These are phyloP conservation scores for Plectosphaerella sp. DNA, from an alignment of 2,329 filamentous ascomycete genomes.

Conservation along the genomic window DNA sequence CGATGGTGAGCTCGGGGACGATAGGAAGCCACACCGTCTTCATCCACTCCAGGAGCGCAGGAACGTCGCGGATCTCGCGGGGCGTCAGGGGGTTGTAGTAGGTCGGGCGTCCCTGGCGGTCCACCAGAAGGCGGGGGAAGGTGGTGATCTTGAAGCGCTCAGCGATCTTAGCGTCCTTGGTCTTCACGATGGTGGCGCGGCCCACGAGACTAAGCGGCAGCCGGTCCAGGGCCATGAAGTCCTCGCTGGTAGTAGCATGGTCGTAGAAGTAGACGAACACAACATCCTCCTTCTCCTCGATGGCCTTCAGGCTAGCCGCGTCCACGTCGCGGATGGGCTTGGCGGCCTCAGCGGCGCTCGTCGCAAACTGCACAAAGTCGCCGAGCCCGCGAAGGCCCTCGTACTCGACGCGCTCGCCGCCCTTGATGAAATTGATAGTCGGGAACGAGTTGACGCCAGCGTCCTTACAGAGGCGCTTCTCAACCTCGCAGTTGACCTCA, in stretches of 20 bases:
- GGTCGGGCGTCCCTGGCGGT: constrained; percentile 80
- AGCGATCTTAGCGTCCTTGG: constrained; percentile 69
- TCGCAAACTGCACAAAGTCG: constrained; percentile 81
- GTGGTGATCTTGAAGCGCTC: constrained; percentile 92
- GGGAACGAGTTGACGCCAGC: constrained; percentile 76
- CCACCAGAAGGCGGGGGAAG: constrained; percentile 90
- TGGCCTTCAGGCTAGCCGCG: constrained; percentile 66
- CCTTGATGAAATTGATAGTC: constrained; percentile 88
- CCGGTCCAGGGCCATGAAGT: constrained; percentile 83
- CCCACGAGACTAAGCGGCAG: constrained; percentile 85
- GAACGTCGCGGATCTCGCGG: constrained; percentile 85
- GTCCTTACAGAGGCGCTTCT: constrained; percentile 88
- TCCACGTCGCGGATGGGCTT: constrained; percentile 78
- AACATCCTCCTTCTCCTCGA: constrained; percentile 92
- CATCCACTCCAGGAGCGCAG: constrained; percentile 84
- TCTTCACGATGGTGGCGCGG: constrained; percentile 89
- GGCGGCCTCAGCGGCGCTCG: constrained; percentile 76
- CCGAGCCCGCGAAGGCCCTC: constrained; percentile 86
- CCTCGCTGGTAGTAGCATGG: constrained; percentile 86
- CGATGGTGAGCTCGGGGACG: constrained; percentile 86
- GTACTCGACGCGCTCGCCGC: constrained; percentile 89
- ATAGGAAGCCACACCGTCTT: constrained; percentile 93
- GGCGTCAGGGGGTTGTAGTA: constrained; percentile 88
- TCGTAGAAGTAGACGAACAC: constrained; percentile 98
- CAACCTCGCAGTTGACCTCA: constrained; percentile 90